Percentiles rank a stretch among this genome's conserved stretches.
These are phyloP conservation scores for Fusarium sp. DNA, from an alignment of 2,329 filamentous ascomycete species.

Conservation along the genomic window DNA sequence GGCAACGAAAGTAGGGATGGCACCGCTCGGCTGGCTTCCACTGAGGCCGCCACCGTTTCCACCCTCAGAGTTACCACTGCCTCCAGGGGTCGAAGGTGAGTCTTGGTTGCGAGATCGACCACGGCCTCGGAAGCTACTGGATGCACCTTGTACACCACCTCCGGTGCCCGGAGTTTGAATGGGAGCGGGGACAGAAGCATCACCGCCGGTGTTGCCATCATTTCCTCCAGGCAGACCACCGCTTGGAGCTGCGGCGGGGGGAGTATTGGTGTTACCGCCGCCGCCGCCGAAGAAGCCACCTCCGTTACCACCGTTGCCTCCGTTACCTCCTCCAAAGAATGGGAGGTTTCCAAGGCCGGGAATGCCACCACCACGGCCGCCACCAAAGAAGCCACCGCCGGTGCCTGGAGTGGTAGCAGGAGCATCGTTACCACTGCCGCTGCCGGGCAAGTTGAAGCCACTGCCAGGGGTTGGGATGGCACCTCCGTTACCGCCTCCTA, in stretches of 20 bases:
- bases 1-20: background rate
- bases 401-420: background rate
- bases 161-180: background rate
- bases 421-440: background rate
- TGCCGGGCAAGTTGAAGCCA: background rate
- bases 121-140: background rate
- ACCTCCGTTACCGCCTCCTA: background rate
- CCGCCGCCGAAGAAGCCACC: background rate
- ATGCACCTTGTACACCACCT: background rate
- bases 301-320: background rate
- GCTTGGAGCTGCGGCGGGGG: slow-evolving; percentile 3
- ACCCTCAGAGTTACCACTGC: background rate
- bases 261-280: background rate
- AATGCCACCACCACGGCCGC: background rate
- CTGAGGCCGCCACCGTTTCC: background rate
- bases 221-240: slow-evolving; percentile 2
- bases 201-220: background rate
- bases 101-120: background rate
- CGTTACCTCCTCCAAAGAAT: background rate
- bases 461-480: background rate
- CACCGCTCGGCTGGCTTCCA: background rate
- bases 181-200: background rate
- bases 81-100: background rate
- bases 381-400: background rate
- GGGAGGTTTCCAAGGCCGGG: slow-evolving; percentile 2